A percentile compares a stretch with the other conserved stretches of the same genome.
Evolutionary conservation across 2,329 filamentous ascomycete genomes (phyloP).

Genomic region (Fusarium haematococcum): DNA sequence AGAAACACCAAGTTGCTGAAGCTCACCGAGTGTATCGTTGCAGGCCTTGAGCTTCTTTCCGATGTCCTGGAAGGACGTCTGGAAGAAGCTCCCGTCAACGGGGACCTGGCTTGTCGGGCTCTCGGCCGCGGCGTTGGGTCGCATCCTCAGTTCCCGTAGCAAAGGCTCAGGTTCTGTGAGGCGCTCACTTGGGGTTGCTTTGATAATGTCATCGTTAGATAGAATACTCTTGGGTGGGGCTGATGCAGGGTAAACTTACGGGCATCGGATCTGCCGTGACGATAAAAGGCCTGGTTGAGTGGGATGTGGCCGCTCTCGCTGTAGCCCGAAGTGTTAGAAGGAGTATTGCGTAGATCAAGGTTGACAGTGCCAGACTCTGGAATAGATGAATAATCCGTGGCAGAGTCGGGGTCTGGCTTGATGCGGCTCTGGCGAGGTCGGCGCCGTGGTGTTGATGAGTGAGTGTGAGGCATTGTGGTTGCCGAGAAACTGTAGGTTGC

Average conservation of each 20-base stretch:
- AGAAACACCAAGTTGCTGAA: slow-evolving; percentile 79
- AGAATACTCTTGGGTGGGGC: not conserved
- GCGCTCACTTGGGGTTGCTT: slow-evolving; percentile 54
- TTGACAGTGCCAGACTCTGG: slow-evolving; percentile 28
- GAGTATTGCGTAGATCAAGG: slow-evolving; percentile 6
- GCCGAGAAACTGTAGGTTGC: slow-evolving; percentile 17
- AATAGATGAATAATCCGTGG: slow-evolving; percentile 16
- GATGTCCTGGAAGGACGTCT: slow-evolving; percentile 63
- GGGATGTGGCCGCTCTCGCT: slow-evolving; percentile 26
- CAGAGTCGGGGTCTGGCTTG: slow-evolving; percentile 44
- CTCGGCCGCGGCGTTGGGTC: slow-evolving; percentile 34
- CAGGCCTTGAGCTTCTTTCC: slow-evolving; percentile 73
- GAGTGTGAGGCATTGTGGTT: slow-evolving; percentile 31
- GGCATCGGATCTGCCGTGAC: slow-evolving; percentile 52
- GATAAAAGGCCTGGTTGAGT: slow-evolving; percentile 41
- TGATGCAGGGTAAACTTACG: slow-evolving; percentile 46
- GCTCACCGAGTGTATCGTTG: slow-evolving; percentile 73
- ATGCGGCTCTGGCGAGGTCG: slow-evolving; percentile 37
- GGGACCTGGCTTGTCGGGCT: slow-evolving; percentile 44
- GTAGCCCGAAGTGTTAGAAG: slow-evolving; percentile 36
- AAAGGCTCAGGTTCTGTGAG: slow-evolving; percentile 52
- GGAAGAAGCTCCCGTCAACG: slow-evolving; percentile 53
- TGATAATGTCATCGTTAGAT: slow-evolving; percentile 1
- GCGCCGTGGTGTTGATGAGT: slow-evolving; percentile 28
- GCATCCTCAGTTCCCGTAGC: slow-evolving; percentile 52